These are phyloP conservation scores for Sporothrix brasiliensis DNA, from an alignment of 2,329 filamentous ascomycete genomes.

Conservation along the genomic window DNA sequence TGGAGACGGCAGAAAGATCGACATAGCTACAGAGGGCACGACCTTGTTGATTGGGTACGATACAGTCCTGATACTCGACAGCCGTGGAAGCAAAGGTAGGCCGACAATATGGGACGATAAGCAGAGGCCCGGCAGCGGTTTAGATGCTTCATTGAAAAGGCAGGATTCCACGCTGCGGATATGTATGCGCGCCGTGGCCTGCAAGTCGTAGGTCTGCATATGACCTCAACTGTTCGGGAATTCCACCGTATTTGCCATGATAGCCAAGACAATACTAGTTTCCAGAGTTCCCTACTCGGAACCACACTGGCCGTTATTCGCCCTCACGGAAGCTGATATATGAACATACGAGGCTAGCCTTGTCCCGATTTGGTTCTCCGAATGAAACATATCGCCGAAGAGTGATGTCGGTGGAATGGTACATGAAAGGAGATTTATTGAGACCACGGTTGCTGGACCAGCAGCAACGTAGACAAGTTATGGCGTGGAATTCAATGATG, in stretches of 20 bases:
- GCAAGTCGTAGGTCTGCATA: background rate
- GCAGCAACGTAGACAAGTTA: background rate
- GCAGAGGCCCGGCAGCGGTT: background rate
- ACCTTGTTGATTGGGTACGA: too few relatives aligned
- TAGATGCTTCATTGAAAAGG: background rate
- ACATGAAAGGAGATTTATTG: too few relatives aligned
- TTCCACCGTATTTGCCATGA: background rate
- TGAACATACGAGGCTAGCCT: background rate
- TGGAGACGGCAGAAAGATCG: background rate
- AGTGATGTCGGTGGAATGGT: background rate
- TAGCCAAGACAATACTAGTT: background rate
- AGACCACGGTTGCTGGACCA: background rate
- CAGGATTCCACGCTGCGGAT: background rate
- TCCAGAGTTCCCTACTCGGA: slow-evolving; percentile 1
- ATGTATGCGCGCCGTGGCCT: background rate
- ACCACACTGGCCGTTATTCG: background rate
- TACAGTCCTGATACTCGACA: background rate
- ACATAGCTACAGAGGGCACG: background rate
- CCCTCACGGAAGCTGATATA: background rate
- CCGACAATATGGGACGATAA: background rate
- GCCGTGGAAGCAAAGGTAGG: background rate
- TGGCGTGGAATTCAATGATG: background rate
- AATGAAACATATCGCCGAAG: background rate
- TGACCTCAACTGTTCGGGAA: background rate
- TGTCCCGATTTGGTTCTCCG: background rate